Conservation (phyloP, 1,139 yeast species). For the Yamadazyma oceani region DNA sequence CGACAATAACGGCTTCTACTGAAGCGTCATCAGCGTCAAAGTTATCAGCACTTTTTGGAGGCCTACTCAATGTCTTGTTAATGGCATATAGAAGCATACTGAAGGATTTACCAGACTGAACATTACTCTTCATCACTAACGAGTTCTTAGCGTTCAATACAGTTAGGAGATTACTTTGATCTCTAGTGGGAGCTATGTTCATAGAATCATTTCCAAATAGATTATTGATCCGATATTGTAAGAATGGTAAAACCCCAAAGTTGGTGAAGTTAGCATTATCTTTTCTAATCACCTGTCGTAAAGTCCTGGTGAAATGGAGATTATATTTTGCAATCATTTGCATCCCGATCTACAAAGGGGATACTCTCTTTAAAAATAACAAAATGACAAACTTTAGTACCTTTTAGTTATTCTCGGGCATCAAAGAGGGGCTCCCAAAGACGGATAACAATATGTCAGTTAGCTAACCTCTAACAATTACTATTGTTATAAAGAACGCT, state of each 20-base stretch:
- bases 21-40: constrained; percentile 15
- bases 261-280: constrained; percentile 21
- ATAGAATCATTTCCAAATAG: constrained; percentile 10
- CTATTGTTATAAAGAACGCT: too few species aligned
- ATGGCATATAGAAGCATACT: constrained; percentile 24
- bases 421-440: too few species aligned
- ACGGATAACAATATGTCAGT: too few species aligned
- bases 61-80: constrained; percentile 15
- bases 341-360: background rate
- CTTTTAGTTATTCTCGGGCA: too few species aligned
- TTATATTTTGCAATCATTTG: constrained; percentile 1
- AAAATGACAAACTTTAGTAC: too few species aligned
- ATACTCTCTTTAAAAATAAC: too few species aligned
- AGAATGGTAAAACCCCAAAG: constrained; percentile 28
- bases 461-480: too few species aligned
- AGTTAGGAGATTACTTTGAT: constrained; percentile 24
- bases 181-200: constrained; percentile 23
- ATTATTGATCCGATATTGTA: constrained; percentile 26
- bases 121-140: constrained; percentile 15
- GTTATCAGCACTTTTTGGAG: constrained; percentile 8
- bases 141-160: constrained; percentile 18
- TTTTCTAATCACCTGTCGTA: background rate
- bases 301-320: background rate
- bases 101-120: constrained; percentile 28
- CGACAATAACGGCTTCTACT: constrained; percentile 20